These are phyloP conservation scores for Chenopodium berlandieri DNA, from an alignment of 148 eudicot species.

Conservation along the genomic window DNA sequence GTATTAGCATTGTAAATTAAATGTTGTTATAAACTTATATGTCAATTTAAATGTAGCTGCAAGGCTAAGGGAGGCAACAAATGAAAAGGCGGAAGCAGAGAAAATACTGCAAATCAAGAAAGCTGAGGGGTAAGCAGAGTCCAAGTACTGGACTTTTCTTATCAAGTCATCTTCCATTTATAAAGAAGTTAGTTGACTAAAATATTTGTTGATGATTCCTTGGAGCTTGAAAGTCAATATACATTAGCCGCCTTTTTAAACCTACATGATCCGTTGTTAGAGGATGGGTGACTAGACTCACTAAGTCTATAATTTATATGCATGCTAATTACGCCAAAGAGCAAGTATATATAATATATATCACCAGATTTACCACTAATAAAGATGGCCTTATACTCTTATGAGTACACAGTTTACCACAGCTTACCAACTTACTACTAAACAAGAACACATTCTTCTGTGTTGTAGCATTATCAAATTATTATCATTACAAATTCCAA, in stretches of 20 bases:
- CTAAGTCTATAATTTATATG: no score
- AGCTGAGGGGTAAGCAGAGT: no score
- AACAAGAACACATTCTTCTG: constrained; percentile 18
- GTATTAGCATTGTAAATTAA: no score
- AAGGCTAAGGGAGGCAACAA: no score
- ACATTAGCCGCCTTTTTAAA: not conserved
- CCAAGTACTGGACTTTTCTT: not conserved
- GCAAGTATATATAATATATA: not conserved
- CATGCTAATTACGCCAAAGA: not conserved
- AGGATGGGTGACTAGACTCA: no score
- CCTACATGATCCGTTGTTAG: no score
- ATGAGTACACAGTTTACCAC: not conserved
- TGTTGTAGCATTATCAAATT: not conserved
- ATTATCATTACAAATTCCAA: not conserved
- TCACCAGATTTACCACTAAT: no score
- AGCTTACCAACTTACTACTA: not conserved
- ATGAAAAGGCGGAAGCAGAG: no score
- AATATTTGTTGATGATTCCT: not conserved
- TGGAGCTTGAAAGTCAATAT: not conserved
- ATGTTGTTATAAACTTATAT: no score
- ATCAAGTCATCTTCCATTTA: not conserved
- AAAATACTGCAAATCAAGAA: no score
- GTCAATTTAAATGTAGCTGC: no score
- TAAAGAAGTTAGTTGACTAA: not conserved
- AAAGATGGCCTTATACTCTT: no score